Conservation (phyloP, 2,329 filamentous ascomycete genomes). For the Alternaria novae-zelandiae region DNA sequence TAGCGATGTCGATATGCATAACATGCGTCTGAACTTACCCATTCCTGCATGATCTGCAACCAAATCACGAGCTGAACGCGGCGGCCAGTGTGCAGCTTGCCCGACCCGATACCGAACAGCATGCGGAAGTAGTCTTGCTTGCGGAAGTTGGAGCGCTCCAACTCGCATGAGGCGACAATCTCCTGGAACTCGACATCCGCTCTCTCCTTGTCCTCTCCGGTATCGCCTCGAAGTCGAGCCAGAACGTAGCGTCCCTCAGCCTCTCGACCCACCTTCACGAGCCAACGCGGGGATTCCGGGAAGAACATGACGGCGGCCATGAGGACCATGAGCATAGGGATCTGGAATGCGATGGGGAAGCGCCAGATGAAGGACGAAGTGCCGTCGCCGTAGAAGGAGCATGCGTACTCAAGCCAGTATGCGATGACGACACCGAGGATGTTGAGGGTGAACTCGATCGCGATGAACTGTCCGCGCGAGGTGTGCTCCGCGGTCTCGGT, state of each 20-base stretch:
- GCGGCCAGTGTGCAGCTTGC: constrained; percentile 69
- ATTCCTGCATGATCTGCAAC: constrained; percentile 74
- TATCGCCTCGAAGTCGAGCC: constrained; percentile 66
- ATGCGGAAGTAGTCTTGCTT: constrained; percentile 68
- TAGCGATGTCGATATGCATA: constrained; percentile 47
- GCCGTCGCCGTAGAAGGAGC: constrained; percentile 66
- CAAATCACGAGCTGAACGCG: constrained; percentile 74
- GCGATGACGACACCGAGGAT: constrained; percentile 71
- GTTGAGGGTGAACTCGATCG: constrained; percentile 75
- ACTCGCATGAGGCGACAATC: constrained; percentile 67
- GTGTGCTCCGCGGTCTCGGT: constrained; percentile 73
- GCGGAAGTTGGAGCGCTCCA: constrained; percentile 59
- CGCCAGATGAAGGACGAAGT: constrained; percentile 67
- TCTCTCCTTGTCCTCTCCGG: constrained; percentile 56
- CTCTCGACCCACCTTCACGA: constrained; percentile 69
- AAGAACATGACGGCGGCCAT: constrained; percentile 68
- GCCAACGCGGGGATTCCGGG: constrained; percentile 72
- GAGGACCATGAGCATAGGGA: constrained; percentile 66
- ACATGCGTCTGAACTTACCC: constrained; percentile 58
- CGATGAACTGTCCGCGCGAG: constrained; percentile 71
- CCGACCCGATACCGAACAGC: constrained; percentile 70
- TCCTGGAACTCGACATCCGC: constrained; percentile 64
- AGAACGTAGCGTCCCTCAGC: constrained; percentile 73
- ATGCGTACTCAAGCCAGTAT: constrained; percentile 61
- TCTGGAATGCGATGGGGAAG: constrained; percentile 74